phyloP scores from a whole-genome alignment of 2,329 filamentous ascomycete species.

The Lasiodiplodia sp. region DNA sequence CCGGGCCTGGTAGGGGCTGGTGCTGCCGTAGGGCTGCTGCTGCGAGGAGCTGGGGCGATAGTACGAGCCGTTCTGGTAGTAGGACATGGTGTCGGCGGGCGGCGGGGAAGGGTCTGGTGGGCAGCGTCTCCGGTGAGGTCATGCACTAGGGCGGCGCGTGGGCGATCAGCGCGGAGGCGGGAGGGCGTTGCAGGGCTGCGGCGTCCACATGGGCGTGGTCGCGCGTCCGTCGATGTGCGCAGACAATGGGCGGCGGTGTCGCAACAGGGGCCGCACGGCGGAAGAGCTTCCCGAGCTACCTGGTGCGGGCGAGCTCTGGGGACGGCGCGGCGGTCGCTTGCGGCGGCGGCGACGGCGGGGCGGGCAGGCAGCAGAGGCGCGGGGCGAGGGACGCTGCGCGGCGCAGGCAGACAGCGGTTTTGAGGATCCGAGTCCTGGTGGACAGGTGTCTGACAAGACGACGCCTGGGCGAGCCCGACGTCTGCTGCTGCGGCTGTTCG shows the following conservation, averaged over 20 bases:
- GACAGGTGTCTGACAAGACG: constrained; percentile 26
- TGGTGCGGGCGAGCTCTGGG: constrained; percentile 16
- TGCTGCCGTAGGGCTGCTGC: constrained; percentile 47
- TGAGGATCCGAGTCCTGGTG: constrained; percentile 1
- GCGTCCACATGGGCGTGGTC: constrained; percentile 17
- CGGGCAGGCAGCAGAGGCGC: constrained; percentile 10
- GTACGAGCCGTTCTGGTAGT: constrained; percentile 63
- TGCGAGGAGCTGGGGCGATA: constrained; percentile 53
- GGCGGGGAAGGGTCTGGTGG: constrained; percentile 5
- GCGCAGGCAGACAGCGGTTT: background rate
- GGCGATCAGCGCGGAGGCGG: constrained; percentile 19
- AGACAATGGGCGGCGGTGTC: constrained; percentile 4
- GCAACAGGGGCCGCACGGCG: constrained; percentile 27
- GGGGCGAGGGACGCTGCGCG: background rate
- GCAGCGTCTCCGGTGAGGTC: constrained; percentile 25
- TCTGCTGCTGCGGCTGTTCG: constrained; percentile 16
- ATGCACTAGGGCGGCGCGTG: constrained; percentile 16
- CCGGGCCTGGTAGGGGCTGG: constrained; percentile 54
- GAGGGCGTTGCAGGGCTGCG: constrained; percentile 1
- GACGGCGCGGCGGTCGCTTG: constrained; percentile 1
- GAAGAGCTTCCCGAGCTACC: constrained; percentile 24
- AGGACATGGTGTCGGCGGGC: constrained; percentile 56
- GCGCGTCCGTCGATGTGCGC: constrained; percentile 3
- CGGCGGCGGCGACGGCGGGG: constrained; percentile 12
- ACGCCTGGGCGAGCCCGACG: constrained; percentile 17